Conservation (phyloP, 2,329 filamentous ascomycete genomes). For the Phaeophleospora eucalypticola region DNA sequence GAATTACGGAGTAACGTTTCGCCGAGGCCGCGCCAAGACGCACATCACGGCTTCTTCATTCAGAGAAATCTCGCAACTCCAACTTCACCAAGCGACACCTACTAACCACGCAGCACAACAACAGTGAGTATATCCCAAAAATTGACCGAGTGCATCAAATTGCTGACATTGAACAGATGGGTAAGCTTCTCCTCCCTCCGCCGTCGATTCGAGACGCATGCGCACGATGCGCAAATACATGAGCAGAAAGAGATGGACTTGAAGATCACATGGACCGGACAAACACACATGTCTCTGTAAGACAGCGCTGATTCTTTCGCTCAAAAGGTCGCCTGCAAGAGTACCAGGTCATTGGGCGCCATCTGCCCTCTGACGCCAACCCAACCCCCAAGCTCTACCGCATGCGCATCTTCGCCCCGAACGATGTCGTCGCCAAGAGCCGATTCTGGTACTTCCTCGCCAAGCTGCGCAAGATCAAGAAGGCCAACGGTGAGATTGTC, state of each 20-base stretch:
- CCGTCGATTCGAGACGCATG: constrained; percentile 8
- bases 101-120: constrained; percentile 15
- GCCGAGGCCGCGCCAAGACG: neutral
- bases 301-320: constrained; percentile 36
- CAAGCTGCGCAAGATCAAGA: constrained; percentile 99
- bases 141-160: neutral
- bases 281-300: constrained; percentile 23
- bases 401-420: constrained; percentile 99
- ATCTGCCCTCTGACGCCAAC: constrained; percentile 96
- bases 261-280: constrained; percentile 3
- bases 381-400: constrained; percentile 98
- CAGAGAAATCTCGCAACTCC: neutral
- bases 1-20: too few species aligned
- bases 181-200: constrained; percentile 46
- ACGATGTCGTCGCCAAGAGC: constrained; percentile 97
- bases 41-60: neutral
- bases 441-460: constrained; percentile 99
- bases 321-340: constrained; percentile 93
- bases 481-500: constrained; percentile 99
- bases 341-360: constrained; percentile 99
- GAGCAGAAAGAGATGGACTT: constrained; percentile 28
- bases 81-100: constrained; percentile 1
- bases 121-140: constrained; percentile 24
- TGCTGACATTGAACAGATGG: constrained; percentile 51
- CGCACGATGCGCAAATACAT: constrained; percentile 12